phyloP scores from a whole-genome alignment of 2,329 filamentous ascomycete species.

The Polychaeton citri region DNA sequence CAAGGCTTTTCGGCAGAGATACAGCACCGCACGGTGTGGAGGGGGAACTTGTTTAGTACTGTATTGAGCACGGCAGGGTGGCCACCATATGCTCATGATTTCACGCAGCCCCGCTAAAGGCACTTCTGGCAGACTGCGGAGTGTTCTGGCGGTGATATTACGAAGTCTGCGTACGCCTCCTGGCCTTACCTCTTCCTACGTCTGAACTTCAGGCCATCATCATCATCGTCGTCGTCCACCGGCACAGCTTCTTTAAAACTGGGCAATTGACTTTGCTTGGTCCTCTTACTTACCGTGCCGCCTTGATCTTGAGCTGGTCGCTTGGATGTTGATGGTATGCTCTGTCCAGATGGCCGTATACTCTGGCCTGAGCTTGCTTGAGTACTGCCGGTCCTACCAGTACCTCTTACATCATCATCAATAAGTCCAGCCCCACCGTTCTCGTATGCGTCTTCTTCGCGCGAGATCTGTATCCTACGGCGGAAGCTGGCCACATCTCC shows the following conservation, averaged over 20 bases:
- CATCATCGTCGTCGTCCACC: slow-evolving; percentile 34
- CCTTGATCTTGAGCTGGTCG: slow-evolving; percentile 11
- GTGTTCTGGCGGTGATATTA: too few relatives aligned
- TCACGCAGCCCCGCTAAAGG: too few relatives aligned
- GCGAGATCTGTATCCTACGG: slow-evolving; percentile 14
- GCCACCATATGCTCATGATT: too few relatives aligned
- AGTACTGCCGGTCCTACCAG: slow-evolving; percentile 11
- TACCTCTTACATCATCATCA: slow-evolving; percentile 1
- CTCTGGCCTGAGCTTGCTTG: slow-evolving; percentile 8
- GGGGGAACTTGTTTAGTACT: too few relatives aligned
- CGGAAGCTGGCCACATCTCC: slow-evolving; percentile 15
- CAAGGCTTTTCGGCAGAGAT: too few relatives aligned
- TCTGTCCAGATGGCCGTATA: slow-evolving; percentile 4
- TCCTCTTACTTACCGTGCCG: slow-evolving; percentile 17
- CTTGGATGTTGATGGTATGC: slow-evolving; percentile 5
- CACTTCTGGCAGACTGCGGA: too few relatives aligned
- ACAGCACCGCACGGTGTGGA: too few relatives aligned
- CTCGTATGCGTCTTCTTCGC: slow-evolving; percentile 14
- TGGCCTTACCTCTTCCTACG: too few relatives aligned
- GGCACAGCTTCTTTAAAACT: slow-evolving; percentile 5
- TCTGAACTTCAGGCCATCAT: slow-evolving; percentile 44
- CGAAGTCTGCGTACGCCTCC: too few relatives aligned
- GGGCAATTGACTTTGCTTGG: slow-evolving; percentile 13
- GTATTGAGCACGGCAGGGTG: too few relatives aligned
- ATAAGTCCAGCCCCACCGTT: background rate